Percentiles rank a stretch among this genome's conserved stretches.
Evolutionary conservation across 2,329 filamentous ascomycete species (phyloP).

Genomic region (Colletotrichum falcatum): DNA sequence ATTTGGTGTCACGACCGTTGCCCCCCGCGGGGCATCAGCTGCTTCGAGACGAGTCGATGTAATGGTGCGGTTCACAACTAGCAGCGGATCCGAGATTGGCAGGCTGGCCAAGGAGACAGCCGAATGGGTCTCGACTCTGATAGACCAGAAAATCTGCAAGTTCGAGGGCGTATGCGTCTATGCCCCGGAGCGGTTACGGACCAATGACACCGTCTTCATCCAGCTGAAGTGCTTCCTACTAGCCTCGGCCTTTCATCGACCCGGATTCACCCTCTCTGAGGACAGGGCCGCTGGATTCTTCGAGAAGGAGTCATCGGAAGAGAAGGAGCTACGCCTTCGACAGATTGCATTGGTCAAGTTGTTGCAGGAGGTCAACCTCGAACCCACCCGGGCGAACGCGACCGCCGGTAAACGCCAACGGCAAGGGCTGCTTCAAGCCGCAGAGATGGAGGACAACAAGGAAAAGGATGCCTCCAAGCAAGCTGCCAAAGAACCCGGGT

Average conservation of each 20-base stretch:
- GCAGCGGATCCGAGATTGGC: slow-evolving; percentile 83
- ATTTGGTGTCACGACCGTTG: slow-evolving; percentile 50
- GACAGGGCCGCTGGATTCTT: slow-evolving; percentile 82
- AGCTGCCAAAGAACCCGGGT: slow-evolving; percentile 50
- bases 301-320: slow-evolving; percentile 86
- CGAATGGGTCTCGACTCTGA: slow-evolving; percentile 89
- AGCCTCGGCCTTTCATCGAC: slow-evolving; percentile 77
- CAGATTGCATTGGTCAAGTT: slow-evolving; percentile 91
- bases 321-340: slow-evolving; percentile 83
- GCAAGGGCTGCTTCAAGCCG: slow-evolving; percentile 87
- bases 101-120: slow-evolving; percentile 88
- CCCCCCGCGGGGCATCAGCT: slow-evolving; percentile 57
- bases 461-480: slow-evolving; percentile 64
- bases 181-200: slow-evolving; percentile 84
- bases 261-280: slow-evolving; percentile 70
- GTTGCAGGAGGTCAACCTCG: slow-evolving; percentile 88
- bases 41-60: slow-evolving; percentile 80
- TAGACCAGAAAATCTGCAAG: slow-evolving; percentile 89
- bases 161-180: slow-evolving; percentile 93
- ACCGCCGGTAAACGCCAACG: slow-evolving; percentile 82
- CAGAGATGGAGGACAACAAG: slow-evolving; percentile 86
- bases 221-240: slow-evolving; percentile 86
- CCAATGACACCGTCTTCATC: slow-evolving; percentile 94
- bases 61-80: slow-evolving; percentile 90
- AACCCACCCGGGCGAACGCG: slow-evolving; percentile 80